These are phyloP conservation scores for Polymyxa betae DNA, from an alignment of 208 protist genomes.

Conservation along the genomic window DNA sequence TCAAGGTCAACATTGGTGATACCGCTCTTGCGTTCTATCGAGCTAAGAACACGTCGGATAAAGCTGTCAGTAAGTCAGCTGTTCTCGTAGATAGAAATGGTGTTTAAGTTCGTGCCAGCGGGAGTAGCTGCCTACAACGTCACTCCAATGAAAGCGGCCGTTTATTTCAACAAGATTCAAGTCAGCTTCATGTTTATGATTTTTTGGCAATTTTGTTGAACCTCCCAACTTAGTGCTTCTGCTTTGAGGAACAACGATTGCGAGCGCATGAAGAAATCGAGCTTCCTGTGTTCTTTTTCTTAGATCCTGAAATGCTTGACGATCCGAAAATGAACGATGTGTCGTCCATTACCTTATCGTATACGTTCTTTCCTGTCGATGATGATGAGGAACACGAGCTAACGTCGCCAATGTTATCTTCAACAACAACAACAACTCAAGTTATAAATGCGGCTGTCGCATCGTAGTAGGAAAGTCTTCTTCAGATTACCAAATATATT, in stretches of 20 bases:
- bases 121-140: conserved; percentile 67
- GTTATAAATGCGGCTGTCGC: too few relatives aligned
- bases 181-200: too few relatives aligned
- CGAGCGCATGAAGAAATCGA: conserved; percentile 53
- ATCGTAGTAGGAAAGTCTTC: too few relatives aligned
- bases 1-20: conserved; percentile 55
- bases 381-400: too few relatives aligned
- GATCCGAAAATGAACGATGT: conserved; percentile 57
- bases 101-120: background rate
- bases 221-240: conserved; percentile 60
- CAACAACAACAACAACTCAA: too few relatives aligned
- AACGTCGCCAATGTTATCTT: too few relatives aligned
- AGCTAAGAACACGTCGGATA: conserved; percentile 55
- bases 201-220: conserved; percentile 63
- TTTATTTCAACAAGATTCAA: conserved; percentile 62
- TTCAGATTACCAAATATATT: too few relatives aligned
- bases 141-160: conserved; percentile 59
- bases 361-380: conserved; percentile 61
- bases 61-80: conserved; percentile 56
- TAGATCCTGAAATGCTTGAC: conserved; percentile 28
- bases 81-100: background rate
- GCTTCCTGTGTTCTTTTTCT: conserved; percentile 58
- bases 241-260: conserved; percentile 57
- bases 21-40: conserved; percentile 65
- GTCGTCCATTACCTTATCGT: conserved; percentile 47